Percentiles rank a stretch among this genome's conserved stretches.
These are phyloP conservation scores for Aspergillus sclerotioniger DNA, from an alignment of 495 filamentous ascomycete species.

Conservation along the genomic window DNA sequence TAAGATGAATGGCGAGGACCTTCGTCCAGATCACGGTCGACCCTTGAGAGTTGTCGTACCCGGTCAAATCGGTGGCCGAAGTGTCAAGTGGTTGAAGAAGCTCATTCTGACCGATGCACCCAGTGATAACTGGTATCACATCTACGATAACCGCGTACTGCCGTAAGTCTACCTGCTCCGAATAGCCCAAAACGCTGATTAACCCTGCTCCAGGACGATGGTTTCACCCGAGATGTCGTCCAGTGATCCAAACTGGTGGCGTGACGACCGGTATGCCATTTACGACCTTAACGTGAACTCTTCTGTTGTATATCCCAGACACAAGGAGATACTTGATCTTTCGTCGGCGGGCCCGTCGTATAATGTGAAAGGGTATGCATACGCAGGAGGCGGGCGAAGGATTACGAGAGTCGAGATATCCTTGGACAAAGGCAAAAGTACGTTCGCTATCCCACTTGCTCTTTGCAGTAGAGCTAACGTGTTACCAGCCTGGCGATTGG, in stretches of 20 bases:
- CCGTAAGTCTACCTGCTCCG: slow-evolving; percentile 48
- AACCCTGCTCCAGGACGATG: slow-evolving; percentile 55
- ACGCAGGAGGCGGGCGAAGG: slow-evolving; percentile 83
- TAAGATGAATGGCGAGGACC: slow-evolving; percentile 86
- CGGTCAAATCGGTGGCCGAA: slow-evolving; percentile 90
- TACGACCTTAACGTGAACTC: slow-evolving; percentile 92
- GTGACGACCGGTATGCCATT: slow-evolving; percentile 89
- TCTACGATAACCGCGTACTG: slow-evolving; percentile 89
- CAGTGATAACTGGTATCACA: slow-evolving; percentile 96
- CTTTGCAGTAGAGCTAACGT: slow-evolving; percentile 16
- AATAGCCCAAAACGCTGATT: neutral
- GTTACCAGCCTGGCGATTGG: slow-evolving; percentile 68
- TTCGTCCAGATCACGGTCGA: slow-evolving; percentile 85
- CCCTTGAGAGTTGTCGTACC: slow-evolving; percentile 84
- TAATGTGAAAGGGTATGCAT: slow-evolving; percentile 78
- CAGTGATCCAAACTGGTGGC: slow-evolving; percentile 76
- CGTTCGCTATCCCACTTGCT: neutral
- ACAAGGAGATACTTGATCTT: slow-evolving; percentile 69
- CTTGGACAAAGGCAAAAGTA: slow-evolving; percentile 72
- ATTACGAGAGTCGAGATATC: slow-evolving; percentile 83
- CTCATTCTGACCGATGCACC: slow-evolving; percentile 75
- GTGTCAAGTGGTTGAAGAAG: slow-evolving; percentile 92
- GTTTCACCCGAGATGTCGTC: slow-evolving; percentile 80
- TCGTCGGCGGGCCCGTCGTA: slow-evolving; percentile 53
- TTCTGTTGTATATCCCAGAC: slow-evolving; percentile 75